Evolutionary conservation across 805 yeast genomes (phyloP).

Genomic region (Ogataea sp.): DNA sequence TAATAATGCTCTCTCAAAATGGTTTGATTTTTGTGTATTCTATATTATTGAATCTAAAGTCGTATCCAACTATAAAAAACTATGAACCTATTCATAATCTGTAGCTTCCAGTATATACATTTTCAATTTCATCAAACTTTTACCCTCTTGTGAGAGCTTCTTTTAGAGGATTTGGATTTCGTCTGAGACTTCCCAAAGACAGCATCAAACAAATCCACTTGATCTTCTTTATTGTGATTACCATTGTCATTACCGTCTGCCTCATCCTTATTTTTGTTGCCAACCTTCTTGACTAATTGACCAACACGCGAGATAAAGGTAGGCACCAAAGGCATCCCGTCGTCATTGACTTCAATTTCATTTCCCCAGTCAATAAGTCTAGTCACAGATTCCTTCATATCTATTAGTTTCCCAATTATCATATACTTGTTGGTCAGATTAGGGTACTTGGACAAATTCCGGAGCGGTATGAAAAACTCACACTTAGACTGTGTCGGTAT

Average conservation of each 20-base stretch:
- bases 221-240: background rate
- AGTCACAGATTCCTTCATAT: background rate
- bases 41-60: too few relatives aligned
- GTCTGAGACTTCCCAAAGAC: slow-evolving; percentile 8
- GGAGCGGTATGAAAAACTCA: slow-evolving; percentile 19
- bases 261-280: background rate
- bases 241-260: background rate
- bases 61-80: too few relatives aligned
- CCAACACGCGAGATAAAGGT: slow-evolving; percentile 20
- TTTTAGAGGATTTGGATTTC: background rate
- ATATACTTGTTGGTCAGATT: slow-evolving; percentile 10
- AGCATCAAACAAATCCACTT: slow-evolving; percentile 14
- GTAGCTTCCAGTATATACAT: background rate
- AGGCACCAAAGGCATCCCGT: slow-evolving; percentile 8
- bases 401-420: slow-evolving; percentile 17
- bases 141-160: too few relatives aligned
- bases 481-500: slow-evolving; percentile 2
- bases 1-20: too few relatives aligned
- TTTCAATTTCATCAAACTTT: background rate
- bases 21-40: too few relatives aligned
- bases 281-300: slow-evolving; percentile 5
- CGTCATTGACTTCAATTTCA: slow-evolving; percentile 10
- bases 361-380: slow-evolving; percentile 9
- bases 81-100: background rate
- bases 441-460: slow-evolving; percentile 9